Evolutionary conservation across 2,329 filamentous ascomycete species (phyloP).

Genomic region (Colletotrichum cordylinicola): DNA sequence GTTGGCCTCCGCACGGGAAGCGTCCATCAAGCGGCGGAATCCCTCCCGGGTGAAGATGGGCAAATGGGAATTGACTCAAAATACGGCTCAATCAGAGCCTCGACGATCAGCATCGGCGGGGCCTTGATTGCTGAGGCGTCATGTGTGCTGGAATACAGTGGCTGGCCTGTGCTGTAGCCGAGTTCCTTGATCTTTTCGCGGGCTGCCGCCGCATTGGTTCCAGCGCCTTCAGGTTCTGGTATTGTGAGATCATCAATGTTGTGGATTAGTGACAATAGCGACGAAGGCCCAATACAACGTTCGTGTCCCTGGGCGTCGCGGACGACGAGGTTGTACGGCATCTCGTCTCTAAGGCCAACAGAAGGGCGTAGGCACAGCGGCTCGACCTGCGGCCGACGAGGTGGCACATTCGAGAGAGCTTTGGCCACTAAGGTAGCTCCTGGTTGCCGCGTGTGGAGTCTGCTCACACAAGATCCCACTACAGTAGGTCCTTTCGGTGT

Average conservation of each 20-base stretch:
- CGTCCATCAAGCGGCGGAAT: neutral
- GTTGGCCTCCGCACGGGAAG: neutral
- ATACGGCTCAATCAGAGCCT: neutral
- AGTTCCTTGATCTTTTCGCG: neutral
- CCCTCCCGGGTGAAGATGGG: neutral
- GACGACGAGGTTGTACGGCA: neutral
- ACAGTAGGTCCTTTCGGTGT: neutral
- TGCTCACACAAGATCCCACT: neutral
- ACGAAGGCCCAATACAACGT: neutral
- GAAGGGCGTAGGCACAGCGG: neutral
- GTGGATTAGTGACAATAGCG: neutral
- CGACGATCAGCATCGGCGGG: neutral
- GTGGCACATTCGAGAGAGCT: neutral
- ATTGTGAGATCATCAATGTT: neutral
- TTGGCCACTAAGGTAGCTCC: neutral
- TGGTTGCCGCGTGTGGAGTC: neutral
- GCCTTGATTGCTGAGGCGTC: neutral
- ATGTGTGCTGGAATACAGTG: neutral
- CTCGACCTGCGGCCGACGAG: neutral
- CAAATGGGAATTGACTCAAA: neutral
- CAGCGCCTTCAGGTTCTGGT: neutral
- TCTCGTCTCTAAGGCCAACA: neutral
- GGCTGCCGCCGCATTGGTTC: neutral
- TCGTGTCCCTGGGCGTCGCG: neutral
- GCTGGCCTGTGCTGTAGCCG: neutral